These are phyloP conservation scores for Polyporus arcularius DNA, from an alignment of 768 basidiomycete species.

Conservation along the genomic window DNA sequence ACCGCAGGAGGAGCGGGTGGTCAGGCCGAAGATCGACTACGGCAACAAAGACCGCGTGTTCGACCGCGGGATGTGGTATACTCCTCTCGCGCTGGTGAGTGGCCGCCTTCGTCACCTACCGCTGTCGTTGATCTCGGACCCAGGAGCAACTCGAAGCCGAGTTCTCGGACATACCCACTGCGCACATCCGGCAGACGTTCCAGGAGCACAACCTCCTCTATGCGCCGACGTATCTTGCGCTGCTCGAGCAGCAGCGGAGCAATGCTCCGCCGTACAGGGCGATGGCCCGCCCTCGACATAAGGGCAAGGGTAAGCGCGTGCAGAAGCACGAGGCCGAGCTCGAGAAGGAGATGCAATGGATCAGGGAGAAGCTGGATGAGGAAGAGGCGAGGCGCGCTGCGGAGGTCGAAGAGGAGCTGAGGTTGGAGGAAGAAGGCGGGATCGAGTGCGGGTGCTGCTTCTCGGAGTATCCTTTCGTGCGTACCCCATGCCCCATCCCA, in stretches of 20 bases:
- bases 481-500: slow-evolving; percentile 29
- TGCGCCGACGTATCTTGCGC: slow-evolving; percentile 61
- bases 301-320: slow-evolving; percentile 42
- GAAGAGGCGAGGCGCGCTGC: slow-evolving; percentile 30
- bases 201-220: slow-evolving; percentile 48
- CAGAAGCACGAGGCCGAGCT: slow-evolving; percentile 45
- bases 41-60: slow-evolving; percentile 45
- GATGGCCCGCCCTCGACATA: slow-evolving; percentile 32
- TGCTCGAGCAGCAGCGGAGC: slow-evolving; percentile 42
- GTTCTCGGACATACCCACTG: slow-evolving; percentile 60
- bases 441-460: slow-evolving; percentile 94
- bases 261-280: slow-evolving; percentile 36
- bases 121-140: neutral
- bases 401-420: slow-evolving; percentile 38
- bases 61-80: slow-evolving; percentile 48
- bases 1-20: slow-evolving; percentile 23
- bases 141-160: slow-evolving; percentile 56
- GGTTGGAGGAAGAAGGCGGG: slow-evolving; percentile 48
- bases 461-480: slow-evolving; percentile 65
- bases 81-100: slow-evolving; percentile 51
- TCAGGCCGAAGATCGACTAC: slow-evolving; percentile 57
- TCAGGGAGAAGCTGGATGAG: slow-evolving; percentile 38
- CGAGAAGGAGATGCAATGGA: slow-evolving; percentile 46
- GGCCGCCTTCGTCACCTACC: neutral
- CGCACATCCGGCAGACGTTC: slow-evolving; percentile 52